Evolutionary conservation across 2,329 filamentous ascomycete species (phyloP).

Genomic region (Fusarium floridanum): DNA sequence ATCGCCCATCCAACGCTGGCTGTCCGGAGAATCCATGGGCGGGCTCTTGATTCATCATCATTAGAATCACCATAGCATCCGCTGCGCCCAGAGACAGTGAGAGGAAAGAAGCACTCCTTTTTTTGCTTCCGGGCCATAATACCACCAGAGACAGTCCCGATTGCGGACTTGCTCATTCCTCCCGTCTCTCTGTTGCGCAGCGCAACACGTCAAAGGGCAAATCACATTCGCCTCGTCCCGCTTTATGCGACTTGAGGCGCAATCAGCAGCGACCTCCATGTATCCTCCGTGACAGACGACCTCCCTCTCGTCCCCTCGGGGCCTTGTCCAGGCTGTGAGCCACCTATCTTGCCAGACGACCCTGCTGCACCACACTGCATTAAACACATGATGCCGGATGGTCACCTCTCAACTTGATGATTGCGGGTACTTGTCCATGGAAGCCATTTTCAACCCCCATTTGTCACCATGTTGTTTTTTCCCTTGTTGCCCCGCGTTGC

Average conservation of each 20-base stretch:
- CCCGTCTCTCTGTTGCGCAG: constrained; percentile 24
- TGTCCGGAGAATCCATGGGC: not conserved
- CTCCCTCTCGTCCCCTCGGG: not conserved
- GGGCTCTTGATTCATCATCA: constrained; percentile 24
- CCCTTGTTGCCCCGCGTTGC: constrained; percentile 18
- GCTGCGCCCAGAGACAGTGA: not conserved
- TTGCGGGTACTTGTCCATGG: not conserved
- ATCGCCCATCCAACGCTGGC: constrained; percentile 11
- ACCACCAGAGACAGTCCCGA: not conserved
- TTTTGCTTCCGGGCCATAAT: not conserved
- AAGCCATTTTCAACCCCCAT: constrained; percentile 5
- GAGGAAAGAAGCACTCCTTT: not conserved
- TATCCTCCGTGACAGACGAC: not conserved
- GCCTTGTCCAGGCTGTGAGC: not conserved
- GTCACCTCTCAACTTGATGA: not conserved
- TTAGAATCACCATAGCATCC: constrained; percentile 21
- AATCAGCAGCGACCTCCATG: constrained; percentile 13
- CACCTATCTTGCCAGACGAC: constrained; percentile 18
- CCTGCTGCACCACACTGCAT: constrained; percentile 21
- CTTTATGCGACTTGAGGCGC: constrained; percentile 31
- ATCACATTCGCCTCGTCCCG: constrained; percentile 15
- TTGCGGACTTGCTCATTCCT: constrained; percentile 31
- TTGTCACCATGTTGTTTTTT: constrained; percentile 9
- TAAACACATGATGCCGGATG: constrained; percentile 17
- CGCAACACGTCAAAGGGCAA: constrained; percentile 30